Percentiles rank a stretch among this genome's conserved stretches.
Evolutionary conservation across 2,329 filamentous ascomycete species (phyloP).

Genomic region (Aspergillus brunneoviolaceus): DNA sequence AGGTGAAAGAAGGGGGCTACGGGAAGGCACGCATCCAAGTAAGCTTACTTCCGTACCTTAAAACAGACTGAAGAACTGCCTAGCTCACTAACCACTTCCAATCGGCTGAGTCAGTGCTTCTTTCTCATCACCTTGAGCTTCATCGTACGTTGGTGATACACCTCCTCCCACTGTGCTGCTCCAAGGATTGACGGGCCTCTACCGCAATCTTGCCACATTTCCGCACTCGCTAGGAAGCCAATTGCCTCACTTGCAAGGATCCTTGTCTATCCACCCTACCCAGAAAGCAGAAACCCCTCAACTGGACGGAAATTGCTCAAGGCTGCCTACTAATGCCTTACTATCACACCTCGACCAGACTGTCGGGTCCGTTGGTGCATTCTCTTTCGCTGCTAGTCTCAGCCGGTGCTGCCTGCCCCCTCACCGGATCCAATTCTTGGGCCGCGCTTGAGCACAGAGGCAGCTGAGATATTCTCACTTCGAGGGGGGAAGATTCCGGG

Average conservation of each 20-base stretch:
- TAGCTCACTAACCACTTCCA: background rate
- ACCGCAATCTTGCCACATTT: background rate
- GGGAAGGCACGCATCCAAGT: conserved; percentile 3
- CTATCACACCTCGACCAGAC: conserved; percentile 28
- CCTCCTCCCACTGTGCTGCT: background rate
- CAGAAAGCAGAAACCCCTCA: conserved; percentile 14
- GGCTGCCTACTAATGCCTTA: conserved; percentile 25
- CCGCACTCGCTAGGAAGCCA: background rate
- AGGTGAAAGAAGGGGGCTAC: background rate
- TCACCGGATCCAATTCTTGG: conserved; percentile 12
- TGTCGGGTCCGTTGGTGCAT: conserved; percentile 25
- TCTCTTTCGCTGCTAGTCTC: conserved; percentile 18
- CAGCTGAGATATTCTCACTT: background rate
- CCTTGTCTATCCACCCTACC: background rate
- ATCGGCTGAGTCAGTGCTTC: conserved; percentile 2
- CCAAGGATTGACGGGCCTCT: background rate
- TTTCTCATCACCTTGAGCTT: background rate
- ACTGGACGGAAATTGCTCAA: conserved; percentile 15
- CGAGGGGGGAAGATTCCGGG: background rate
- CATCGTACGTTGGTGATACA: background rate
- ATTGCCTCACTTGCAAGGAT: background rate
- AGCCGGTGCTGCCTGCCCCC: conserved; percentile 11
- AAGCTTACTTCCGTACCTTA: conserved; percentile 7
- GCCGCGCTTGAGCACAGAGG: background rate
- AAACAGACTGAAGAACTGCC: conserved; percentile 3